Base-by-base conservation (phyloP, 2,329 filamentous ascomycete genomes). In the Penicillium sp. region DNA sequence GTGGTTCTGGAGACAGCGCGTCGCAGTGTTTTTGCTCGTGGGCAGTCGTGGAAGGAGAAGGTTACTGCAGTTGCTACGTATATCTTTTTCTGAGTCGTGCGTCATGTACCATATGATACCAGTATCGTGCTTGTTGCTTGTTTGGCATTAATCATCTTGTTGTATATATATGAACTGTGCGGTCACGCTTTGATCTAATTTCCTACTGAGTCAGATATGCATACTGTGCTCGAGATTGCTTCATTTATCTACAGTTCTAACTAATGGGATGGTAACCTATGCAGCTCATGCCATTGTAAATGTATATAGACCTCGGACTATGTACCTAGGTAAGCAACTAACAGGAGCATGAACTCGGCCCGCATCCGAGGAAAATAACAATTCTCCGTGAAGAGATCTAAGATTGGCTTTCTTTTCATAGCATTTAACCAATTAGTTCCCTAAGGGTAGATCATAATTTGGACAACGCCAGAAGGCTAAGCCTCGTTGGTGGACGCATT, bases 41-140 rank as follows among this genome's bases (percentile, higher is more conserved):
- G 62, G 28, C 59, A 59, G 55, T 21, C 46, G 49, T 59, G 43
- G 60, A 62, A 59, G 21, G 64, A 62, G 26, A 70, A 63, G 52
- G 11, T 67, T 5, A 70, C 71, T 60, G 62, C 62, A 14, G 56
- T 68, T 56, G 72, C 71, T 16, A 72, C 72, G 61, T 75, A 72
- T 71, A 50, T 75, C 52, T 75, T 74, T 52, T 63, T 75, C 9
- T 75, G 60, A 47, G 26, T 20, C 5, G 12, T 33, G 6, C 18
- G 9, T 38, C 33, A 38, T 38, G 9, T 40, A 14, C 35, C 16
- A 14, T 14, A 40, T 40, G 35, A 16, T 16, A n/a, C 4, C 26
- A 30, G 26, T 30, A 9, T 30, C 26, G 26, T 30, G 33, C 14
- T 38, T 38, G 9, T 38, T 38, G n/a, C n/a, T n/a, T n/a, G n/a